Evolutionary conservation across 441 rosid genomes (phyloP).

Genomic region (Populus hybrid): DNA sequence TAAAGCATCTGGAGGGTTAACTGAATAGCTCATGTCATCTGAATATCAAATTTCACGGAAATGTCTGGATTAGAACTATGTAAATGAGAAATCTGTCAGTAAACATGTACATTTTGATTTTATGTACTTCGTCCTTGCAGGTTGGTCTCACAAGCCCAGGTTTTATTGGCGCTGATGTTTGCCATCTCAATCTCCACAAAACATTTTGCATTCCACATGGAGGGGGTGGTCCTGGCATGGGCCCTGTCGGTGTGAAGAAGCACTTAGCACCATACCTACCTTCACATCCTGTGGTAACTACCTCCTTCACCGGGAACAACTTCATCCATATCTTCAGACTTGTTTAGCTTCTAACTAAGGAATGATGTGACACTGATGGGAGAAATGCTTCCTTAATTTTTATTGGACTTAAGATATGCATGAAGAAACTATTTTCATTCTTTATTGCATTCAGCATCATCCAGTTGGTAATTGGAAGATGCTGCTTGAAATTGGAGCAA

Average conservation of each 20-base stretch:
- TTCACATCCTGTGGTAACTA: conserved; percentile 90
- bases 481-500: not conserved
- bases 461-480: not conserved
- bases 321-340: not conserved
- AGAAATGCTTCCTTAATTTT: conserved; percentile 7
- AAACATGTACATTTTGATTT: conserved; percentile 12
- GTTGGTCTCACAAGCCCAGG: conserved; percentile 98
- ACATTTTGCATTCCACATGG: conserved; percentile 98
- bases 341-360: not conserved
- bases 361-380: not conserved
- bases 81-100: not conserved
- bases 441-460: not conserved
- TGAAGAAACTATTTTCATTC: not conserved
- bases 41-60: not conserved
- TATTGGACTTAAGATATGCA: not conserved
- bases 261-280: conserved; percentile 95
- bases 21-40: not conserved
- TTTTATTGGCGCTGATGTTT: conserved; percentile 94
- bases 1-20: not conserved
- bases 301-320: conserved; percentile 7
- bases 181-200: conserved; percentile 96
- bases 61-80: conserved; percentile 7
- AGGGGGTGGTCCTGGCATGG: conserved; percentile 99
- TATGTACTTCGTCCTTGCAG: conserved; percentile 37
- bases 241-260: conserved; percentile 95